Base-by-base conservation (phyloP, 2,329 filamentous ascomycete genomes). In the Paradendryphiella salina region DNA sequence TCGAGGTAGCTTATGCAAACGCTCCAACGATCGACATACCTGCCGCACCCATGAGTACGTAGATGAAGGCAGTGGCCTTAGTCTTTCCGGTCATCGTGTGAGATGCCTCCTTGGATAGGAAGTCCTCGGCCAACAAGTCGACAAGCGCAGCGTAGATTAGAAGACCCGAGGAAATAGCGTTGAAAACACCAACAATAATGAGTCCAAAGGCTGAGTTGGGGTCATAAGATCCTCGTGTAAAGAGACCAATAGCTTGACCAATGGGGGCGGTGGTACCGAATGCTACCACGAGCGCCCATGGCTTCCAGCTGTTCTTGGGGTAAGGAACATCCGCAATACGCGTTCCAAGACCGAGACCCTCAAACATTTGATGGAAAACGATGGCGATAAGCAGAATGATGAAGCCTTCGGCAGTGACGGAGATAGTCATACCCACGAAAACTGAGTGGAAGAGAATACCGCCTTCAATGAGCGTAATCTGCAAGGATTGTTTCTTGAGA, bases 181-280 rank as follows among this genome's bases (percentile, higher is more conserved):
- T 87, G 71, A 86, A 86, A 0, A 83, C 68, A 37, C 84, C 84
- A 9, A 86, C 83, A 41, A 86, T 79, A 51, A 87, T 84, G 21
- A 87, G 67, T 26, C 83, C 84, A 49, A 85, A 82, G 7, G 83
- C 83, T 48, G 82, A 84, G 52, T 84, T 79, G 0, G 84, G 84
- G 49, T 86, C 83, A 55, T 86, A 87, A 3, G 77, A 76, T 61
- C 79, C 79, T 46, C 81, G 77, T 1, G 82, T 80, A 4, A 77
- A 56, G 8, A 87, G 76, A 18, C 84, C 84, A 51, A 86, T 85
- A 7, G 83, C 83, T 62, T 87, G 84, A 0, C 85, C 84, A 36
- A 86, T 81, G 3, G 84, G 84, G 0, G 82, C 82, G 0, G 85
- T 87, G 7, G 80, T 82, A 13, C 83, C 84, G 56, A 86, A 87